Percentiles rank a stretch among this genome's conserved stretches.
Evolutionary conservation across 2,329 filamentous ascomycete genomes (phyloP).

Genomic region (Diaporthe nobilis): DNA sequence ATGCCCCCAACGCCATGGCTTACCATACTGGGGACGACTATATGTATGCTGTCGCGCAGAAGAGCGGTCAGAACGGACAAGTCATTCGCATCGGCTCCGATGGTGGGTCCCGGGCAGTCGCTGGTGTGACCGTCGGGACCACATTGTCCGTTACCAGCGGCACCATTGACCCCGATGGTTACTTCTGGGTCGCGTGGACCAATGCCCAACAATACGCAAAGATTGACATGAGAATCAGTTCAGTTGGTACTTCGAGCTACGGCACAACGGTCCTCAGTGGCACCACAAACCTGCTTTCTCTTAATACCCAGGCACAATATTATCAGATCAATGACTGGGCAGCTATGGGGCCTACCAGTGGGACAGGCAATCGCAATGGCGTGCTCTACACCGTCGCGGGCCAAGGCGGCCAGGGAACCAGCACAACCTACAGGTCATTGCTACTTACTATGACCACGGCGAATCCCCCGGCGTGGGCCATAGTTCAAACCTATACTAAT

Average conservation of each 20-base stretch:
- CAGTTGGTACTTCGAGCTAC: neutral
- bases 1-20: slow-evolving; percentile 3
- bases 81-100: neutral
- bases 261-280: neutral
- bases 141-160: neutral
- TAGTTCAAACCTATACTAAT: neutral
- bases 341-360: neutral
- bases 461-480: neutral
- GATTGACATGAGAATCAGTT: neutral
- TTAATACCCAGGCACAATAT: neutral
- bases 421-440: neutral
- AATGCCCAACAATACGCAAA: neutral
- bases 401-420: neutral
- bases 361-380: neutral
- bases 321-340: neutral
- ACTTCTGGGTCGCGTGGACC: neutral
- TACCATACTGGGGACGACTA: slow-evolving; percentile 2
- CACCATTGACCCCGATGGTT: neutral
- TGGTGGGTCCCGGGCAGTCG: neutral
- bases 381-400: neutral
- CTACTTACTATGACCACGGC: too few relatives aligned
- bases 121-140: neutral
- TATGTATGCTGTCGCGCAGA: slow-evolving; percentile 3
- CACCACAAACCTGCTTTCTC: neutral
- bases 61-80: neutral